phyloP scores from a whole-genome alignment of 208 protist species.

The Phytomonas sp. region DNA sequence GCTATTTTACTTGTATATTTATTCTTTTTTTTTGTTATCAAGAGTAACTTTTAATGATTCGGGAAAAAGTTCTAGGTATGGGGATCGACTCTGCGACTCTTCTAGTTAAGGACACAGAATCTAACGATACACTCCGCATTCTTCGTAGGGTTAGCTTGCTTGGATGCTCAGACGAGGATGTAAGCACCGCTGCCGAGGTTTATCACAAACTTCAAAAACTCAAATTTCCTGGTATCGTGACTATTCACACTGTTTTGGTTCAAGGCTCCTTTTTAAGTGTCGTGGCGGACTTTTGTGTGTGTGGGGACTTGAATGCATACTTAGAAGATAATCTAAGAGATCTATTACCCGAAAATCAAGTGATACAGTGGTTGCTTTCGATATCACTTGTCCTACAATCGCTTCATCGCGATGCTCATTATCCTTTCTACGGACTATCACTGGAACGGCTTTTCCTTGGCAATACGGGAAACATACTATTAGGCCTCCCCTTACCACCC shows the following conservation, averaged over 20 bases:
- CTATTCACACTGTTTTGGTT: constrained; percentile 41
- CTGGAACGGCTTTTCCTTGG: constrained; percentile 50
- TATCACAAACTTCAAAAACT: constrained; percentile 30
- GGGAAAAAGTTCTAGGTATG: constrained; percentile 73
- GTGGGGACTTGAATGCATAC: constrained; percentile 45
- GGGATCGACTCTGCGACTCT: constrained; percentile 59
- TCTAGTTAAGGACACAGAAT: constrained; percentile 67
- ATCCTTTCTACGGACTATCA: constrained; percentile 50
- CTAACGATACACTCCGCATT: constrained; percentile 42
- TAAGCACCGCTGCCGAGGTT: constrained; percentile 21
- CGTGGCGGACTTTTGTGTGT: constrained; percentile 42
- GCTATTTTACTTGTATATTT: not conserved
- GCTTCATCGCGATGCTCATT: constrained; percentile 20
- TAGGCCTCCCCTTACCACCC: constrained; percentile 59
- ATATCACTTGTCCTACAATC: constrained; percentile 39
- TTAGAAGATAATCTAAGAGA: constrained; percentile 38
- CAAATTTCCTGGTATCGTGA: constrained; percentile 34
- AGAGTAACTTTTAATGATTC: constrained; percentile 36
- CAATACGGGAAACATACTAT: constrained; percentile 21
- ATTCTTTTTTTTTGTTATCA: not conserved
- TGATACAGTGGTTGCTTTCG: constrained; percentile 45
- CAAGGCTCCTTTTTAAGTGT: constrained; percentile 65
- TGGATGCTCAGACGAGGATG: constrained; percentile 28
- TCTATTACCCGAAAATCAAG: constrained; percentile 29
- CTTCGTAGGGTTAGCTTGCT: constrained; percentile 59